These are phyloP conservation scores for Taphrina deformans DNA, from an alignment of 1,139 yeast genomes.

Conservation along the genomic window DNA sequence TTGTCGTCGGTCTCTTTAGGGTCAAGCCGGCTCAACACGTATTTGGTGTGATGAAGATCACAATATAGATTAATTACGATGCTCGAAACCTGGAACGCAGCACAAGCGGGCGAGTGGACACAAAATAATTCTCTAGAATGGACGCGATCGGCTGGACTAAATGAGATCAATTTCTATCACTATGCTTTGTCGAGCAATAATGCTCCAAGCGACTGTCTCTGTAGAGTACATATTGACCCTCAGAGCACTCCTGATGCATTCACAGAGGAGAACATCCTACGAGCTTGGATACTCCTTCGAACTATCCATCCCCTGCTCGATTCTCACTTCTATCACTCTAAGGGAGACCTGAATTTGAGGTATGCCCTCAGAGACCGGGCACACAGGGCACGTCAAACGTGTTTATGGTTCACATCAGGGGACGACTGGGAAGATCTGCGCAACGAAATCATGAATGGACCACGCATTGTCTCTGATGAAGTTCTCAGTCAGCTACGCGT, in stretches of 20 bases:
- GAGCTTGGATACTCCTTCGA: slow-evolving; percentile 1
- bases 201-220: slow-evolving; percentile 22
- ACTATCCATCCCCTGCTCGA: slow-evolving; percentile 16
- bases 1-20: no score
- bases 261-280: neutral
- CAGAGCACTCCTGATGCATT: neutral
- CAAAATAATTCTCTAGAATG: neutral
- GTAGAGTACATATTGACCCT: neutral
- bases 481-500: slow-evolving; percentile 10
- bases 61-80: neutral
- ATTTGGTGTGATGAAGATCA: neutral
- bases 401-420: neutral
- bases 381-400: neutral
- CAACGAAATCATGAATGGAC: slow-evolving; percentile 16
- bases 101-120: neutral
- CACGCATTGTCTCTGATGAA: slow-evolving; percentile 9
- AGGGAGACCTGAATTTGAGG: neutral
- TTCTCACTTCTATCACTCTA: neutral
- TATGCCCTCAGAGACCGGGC: neutral
- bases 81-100: slow-evolving; percentile 18
- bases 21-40: no score
- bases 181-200: slow-evolving; percentile 13
- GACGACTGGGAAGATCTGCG: slow-evolving; percentile 11
- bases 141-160: slow-evolving; percentile 18
- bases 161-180: slow-evolving; percentile 20